These are phyloP conservation scores for Fusarium bulbicola DNA, from an alignment of 2,329 filamentous ascomycete genomes.

Conservation along the genomic window DNA sequence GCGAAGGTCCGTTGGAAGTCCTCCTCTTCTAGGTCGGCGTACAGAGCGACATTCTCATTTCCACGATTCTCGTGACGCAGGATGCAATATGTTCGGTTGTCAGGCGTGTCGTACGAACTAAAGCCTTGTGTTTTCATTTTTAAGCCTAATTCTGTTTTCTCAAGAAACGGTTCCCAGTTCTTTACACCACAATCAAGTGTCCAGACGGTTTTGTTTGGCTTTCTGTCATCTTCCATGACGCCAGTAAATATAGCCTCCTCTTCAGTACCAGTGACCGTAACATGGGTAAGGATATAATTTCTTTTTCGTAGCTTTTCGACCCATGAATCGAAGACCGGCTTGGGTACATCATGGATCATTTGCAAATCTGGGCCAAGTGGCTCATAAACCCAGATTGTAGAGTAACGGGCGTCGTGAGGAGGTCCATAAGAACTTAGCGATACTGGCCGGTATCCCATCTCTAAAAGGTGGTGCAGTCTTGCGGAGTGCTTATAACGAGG, in stretches of 20 bases:
- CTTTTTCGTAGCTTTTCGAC: neutral
- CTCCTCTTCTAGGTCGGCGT: neutral
- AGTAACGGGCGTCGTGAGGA: slow-evolving; percentile 12
- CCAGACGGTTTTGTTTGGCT: slow-evolving; percentile 6
- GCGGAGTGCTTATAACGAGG: neutral
- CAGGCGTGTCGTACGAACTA: slow-evolving; percentile 22
- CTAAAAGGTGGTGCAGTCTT: neutral
- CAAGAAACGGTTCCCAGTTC: neutral
- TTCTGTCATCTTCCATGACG: slow-evolving; percentile 11
- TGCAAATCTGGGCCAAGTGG: neutral
- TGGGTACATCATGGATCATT: slow-evolving; percentile 2
- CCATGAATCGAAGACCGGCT: slow-evolving; percentile 19
- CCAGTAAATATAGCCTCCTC: slow-evolving; percentile 13
- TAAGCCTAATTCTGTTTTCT: neutral
- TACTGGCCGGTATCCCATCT: slow-evolving; percentile 4
- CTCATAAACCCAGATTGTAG: slow-evolving; percentile 16
- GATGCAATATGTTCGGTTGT: slow-evolving; percentile 26
- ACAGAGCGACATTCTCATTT: slow-evolving; percentile 20
- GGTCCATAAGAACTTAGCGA: slow-evolving; percentile 28
- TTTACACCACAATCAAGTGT: slow-evolving; percentile 12
- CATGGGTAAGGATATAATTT: slow-evolving; percentile 4
- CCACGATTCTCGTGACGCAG: slow-evolving; percentile 23
- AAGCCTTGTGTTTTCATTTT: slow-evolving; percentile 16
- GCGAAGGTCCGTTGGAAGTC: neutral
- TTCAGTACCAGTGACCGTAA: slow-evolving; percentile 23